phyloP scores from a whole-genome alignment of 192 early-diverging fungal genomes.

The Jimgerdemannia flammicorona region DNA sequence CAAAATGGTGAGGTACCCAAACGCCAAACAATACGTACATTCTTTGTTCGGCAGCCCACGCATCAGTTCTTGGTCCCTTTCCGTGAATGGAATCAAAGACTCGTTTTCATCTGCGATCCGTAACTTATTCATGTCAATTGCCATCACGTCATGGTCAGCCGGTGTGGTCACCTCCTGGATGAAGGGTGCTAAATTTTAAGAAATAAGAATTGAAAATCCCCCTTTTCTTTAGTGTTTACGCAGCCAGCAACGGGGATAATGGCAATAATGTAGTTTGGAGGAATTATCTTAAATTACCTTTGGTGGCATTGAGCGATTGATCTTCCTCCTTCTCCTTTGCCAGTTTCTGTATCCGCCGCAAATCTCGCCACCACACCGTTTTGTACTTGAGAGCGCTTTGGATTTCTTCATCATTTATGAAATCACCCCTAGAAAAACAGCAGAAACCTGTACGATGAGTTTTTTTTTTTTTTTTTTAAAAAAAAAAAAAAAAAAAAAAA shows the following conservation, averaged over 20 bases:
- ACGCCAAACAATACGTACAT: constrained; percentile 44
- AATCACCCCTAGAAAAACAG: constrained; percentile 58
- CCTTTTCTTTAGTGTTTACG: too few relatives aligned
- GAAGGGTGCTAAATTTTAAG: constrained; percentile 21
- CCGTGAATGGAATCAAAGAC: constrained; percentile 50
- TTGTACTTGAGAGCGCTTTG: constrained; percentile 68
- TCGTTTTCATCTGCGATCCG: constrained; percentile 19
- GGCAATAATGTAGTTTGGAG: background rate
- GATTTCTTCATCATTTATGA: constrained; percentile 86
- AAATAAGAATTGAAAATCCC: background rate
- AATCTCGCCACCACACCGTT: constrained; percentile 55
- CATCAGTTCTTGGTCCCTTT: constrained; percentile 71
- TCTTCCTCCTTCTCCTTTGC: constrained; percentile 27
- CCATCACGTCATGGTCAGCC: constrained; percentile 11
- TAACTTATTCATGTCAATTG: constrained; percentile 19
- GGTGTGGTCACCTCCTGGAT: constrained; percentile 37
- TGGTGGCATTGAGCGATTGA: background rate
- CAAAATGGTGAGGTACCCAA: background rate
- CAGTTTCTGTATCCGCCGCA: constrained; percentile 63
- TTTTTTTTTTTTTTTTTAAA: background rate
- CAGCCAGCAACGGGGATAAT: background rate
- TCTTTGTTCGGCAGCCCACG: constrained; percentile 72
- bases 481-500: too few relatives aligned
- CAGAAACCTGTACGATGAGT: background rate
- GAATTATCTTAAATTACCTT: constrained; percentile 1